phyloP scores from a whole-genome alignment of 768 basidiomycete species.

The Gymnopilus dilepis region DNA sequence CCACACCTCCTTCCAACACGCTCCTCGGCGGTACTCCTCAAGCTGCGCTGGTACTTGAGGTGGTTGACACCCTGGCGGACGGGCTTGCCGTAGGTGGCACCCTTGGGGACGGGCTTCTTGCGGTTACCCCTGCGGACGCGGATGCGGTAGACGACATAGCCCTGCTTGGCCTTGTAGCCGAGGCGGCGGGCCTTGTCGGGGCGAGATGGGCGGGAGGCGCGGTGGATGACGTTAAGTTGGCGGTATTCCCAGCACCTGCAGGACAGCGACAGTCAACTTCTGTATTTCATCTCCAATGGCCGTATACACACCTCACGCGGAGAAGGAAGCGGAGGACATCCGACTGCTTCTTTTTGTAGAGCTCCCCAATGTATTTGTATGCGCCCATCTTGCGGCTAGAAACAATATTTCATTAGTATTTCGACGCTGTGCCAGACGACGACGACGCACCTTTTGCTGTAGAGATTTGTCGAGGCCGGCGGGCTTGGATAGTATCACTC shows the following conservation, averaged over 20 bases:
- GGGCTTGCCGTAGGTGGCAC: slow-evolving; percentile 99
- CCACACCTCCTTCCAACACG: slow-evolving; percentile 96
- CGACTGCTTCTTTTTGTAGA: slow-evolving; percentile 98
- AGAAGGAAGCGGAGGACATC: slow-evolving; percentile 98
- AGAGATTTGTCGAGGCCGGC: slow-evolving; percentile 40
- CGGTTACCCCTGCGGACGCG: slow-evolving; percentile 98
- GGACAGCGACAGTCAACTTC: not conserved
- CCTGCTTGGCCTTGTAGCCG: slow-evolving; percentile 99
- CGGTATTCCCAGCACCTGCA: slow-evolving; percentile 97
- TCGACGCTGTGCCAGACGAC: slow-evolving; percentile 22
- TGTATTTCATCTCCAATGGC: not conserved
- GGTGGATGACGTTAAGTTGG: slow-evolving; percentile 97
- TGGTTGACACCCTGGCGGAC: slow-evolving; percentile 99
- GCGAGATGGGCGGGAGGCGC: slow-evolving; percentile 96
- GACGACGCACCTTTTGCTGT: slow-evolving; percentile 43
- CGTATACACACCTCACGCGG: slow-evolving; percentile 79
- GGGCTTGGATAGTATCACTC: slow-evolving; percentile 28
- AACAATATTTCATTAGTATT: slow-evolving; percentile 19
- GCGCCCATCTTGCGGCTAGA: slow-evolving; percentile 79
- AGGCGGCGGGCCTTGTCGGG: slow-evolving; percentile 99
- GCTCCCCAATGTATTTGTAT: slow-evolving; percentile 95
- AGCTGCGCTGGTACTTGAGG: slow-evolving; percentile 94
- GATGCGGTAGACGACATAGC: slow-evolving; percentile 96
- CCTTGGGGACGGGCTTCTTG: slow-evolving; percentile 98
- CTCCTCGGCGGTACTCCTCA: slow-evolving; percentile 95